phyloP scores from a whole-genome alignment of 176 grass and related monocot species.

The Triticum timopheevii region DNA sequence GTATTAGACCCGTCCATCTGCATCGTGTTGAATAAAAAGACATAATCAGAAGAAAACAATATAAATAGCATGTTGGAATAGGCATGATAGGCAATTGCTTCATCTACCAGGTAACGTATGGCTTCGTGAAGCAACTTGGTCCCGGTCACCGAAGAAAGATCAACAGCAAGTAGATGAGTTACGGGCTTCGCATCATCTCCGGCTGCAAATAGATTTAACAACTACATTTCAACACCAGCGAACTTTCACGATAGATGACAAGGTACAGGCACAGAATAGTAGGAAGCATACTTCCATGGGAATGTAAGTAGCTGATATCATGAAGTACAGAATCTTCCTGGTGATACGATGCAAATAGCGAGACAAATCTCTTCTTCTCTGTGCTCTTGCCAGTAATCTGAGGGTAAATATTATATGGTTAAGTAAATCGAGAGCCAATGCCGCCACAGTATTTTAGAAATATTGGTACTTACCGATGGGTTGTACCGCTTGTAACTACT shows the following conservation, averaged over 20 bases:
- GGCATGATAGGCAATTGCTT: constrained; percentile 3
- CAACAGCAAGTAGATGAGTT: constrained; percentile 90
- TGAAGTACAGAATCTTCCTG: constrained; percentile 60
- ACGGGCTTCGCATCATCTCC: constrained; percentile 76
- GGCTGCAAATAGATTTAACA: constrained; percentile 55
- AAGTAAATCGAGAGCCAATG: constrained; percentile 30
- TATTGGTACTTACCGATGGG: constrained; percentile 56
- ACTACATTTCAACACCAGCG: constrained; percentile 31
- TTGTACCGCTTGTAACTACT: constrained; percentile 89
- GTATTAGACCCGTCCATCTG: constrained; percentile 69
- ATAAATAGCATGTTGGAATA: constrained; percentile 26
- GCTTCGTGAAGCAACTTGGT: constrained; percentile 76
- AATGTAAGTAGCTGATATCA: constrained; percentile 82
- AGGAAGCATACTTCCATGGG: constrained; percentile 73
- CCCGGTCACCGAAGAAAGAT: constrained; percentile 71
- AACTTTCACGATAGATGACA: constrained; percentile 19
- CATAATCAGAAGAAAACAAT: constrained; percentile 24
- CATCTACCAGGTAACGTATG: constrained; percentile 81
- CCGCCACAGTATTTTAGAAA: constrained; percentile 8
- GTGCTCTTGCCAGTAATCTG: constrained; percentile 79
- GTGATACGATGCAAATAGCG: constrained; percentile 70
- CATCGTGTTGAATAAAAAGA: constrained; percentile 36
- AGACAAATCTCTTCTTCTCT: constrained; percentile 73
- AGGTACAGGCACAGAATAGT: constrained; percentile 18
- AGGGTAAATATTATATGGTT: constrained; percentile 24